These are phyloP conservation scores for Trichosporon coremiiforme DNA, from an alignment of 1,284 basidiomycete genomes.

Conservation along the genomic window DNA sequence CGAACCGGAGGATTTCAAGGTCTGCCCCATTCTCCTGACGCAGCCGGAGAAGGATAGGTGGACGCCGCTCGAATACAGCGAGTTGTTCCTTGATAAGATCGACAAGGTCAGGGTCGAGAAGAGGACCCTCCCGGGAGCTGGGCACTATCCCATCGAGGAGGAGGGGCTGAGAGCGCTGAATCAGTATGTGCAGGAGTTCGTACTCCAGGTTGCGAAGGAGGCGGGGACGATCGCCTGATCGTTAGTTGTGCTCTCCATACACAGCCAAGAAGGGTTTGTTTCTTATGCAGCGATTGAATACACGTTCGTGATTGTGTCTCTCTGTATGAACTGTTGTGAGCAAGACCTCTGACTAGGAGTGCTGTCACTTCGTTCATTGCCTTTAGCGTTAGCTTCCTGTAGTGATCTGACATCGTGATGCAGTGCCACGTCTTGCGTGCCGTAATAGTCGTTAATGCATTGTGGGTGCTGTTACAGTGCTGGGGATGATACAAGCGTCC, in stretches of 20 bases:
- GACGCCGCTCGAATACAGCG: neutral
- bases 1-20: neutral
- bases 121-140: neutral
- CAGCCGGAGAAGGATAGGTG: neutral
- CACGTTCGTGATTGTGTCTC: too few species aligned
- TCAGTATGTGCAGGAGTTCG: neutral
- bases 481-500: conserved; percentile 5
- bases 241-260: too few species aligned
- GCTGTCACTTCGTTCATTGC: too few species aligned
- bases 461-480: conserved; percentile 8
- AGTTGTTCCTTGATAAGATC: neutral
- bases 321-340: too few species aligned
- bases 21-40: conserved; percentile 1
- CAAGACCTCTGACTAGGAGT: too few species aligned
- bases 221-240: neutral
- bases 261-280: too few species aligned
- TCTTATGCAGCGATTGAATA: too few species aligned
- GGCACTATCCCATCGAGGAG: neutral
- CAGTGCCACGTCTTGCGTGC: neutral
- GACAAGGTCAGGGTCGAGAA: neutral
- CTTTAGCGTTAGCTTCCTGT: too few species aligned
- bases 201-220: neutral
- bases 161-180: neutral
- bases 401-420: too few species aligned
- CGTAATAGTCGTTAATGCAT: conserved; percentile 12